Base-by-base conservation (phyloP, 371 early-diverging fungal genomes). In the Rhizopus microsporus region DNA sequence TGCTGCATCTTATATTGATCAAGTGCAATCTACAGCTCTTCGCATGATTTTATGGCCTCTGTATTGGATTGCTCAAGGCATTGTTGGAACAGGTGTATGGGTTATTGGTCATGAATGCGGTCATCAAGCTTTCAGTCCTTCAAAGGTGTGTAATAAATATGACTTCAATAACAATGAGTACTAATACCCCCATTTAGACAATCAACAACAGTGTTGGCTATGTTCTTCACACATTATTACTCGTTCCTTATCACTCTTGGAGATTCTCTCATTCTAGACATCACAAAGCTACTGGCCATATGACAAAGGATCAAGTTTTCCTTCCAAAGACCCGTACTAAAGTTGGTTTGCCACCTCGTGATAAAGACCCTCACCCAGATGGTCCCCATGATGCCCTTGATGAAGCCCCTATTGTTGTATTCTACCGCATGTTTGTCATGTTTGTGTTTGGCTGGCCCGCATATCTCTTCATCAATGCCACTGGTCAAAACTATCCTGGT, bases 71-170 rank as follows among this genome's bases (percentile, higher is more conserved):
- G 66, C 73, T 37, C 92, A 91, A 74, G 94, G 94, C 49, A 77
- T 89, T 44, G 88, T 92, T 29, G 80, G 83, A 62, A 93, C 93
- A 17, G 95, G 95, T 40, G 52, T 92, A 52, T 94, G 95, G 95
- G 91, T 93, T 32, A 77, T 93, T 56, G 95, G 93, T 46, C 95
- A 94, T 70, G 94, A 90, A 68, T 86, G 89, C 63, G 95, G 93
- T 5, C 95, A 93, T 67, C 89, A 86, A 55, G 85, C 88, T 1
- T 95, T 91, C 80, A 90, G 90, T 37, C 79, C 87, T 60, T 84
- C 85, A 75, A 82, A 83, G 66, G 59, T 54, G 2, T 23, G 23
- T 23, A 63, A 29, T 6, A 42, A 3, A n/a, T 12, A 42, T 15
- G 6, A 42, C 48, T 30, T 15, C n/a, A 44, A 30, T 55, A 10